Evolutionary conservation across 2,329 filamentous ascomycete species (phyloP).

Genomic region (Cadophora gregata): DNA sequence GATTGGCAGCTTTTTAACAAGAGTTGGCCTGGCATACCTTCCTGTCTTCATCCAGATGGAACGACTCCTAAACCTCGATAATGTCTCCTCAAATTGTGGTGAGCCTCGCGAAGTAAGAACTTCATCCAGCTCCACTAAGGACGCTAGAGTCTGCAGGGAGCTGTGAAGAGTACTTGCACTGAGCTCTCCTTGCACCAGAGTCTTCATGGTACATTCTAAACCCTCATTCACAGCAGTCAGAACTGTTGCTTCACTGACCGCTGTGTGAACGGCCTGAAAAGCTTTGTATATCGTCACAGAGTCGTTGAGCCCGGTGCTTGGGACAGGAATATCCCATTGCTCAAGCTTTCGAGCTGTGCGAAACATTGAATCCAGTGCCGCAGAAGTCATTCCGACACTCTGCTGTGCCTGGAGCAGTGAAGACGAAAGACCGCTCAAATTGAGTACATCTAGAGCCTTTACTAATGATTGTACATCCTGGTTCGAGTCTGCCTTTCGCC

Average conservation of each 20-base stretch:
- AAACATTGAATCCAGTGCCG: slow-evolving; percentile 74
- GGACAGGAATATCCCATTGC: slow-evolving; percentile 88
- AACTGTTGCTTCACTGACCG: slow-evolving; percentile 60
- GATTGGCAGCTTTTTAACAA: slow-evolving; percentile 9
- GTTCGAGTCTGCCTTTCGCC: slow-evolving; percentile 58
- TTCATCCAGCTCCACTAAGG: slow-evolving; percentile 83
- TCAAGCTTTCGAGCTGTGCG: slow-evolving; percentile 82
- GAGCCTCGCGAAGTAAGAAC: slow-evolving; percentile 66
- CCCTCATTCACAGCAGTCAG: slow-evolving; percentile 66
- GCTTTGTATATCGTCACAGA: slow-evolving; percentile 77
- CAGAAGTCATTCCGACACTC: slow-evolving; percentile 59
- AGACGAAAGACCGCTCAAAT: slow-evolving; percentile 84
- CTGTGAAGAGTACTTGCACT: slow-evolving; percentile 59
- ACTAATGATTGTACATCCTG: slow-evolving; percentile 73
- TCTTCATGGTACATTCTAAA: slow-evolving; percentile 64
- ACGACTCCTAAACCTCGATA: slow-evolving; percentile 68
- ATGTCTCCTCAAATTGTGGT: slow-evolving; percentile 64
- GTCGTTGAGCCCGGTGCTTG: slow-evolving; percentile 65
- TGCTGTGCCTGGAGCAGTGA: slow-evolving; percentile 75
- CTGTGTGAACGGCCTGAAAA: slow-evolving; percentile 79
- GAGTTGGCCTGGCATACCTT: slow-evolving; percentile 58
- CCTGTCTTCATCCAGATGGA: slow-evolving; percentile 83
- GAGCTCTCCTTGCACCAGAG: slow-evolving; percentile 55
- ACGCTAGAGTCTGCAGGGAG: slow-evolving; percentile 68
- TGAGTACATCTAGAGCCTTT: slow-evolving; percentile 78